Evolutionary conservation across 352 stramenopile genomes (phyloP), one percentile per base, ranked within the genome.

Genomic region (Elongisporangium prolatum): DNA sequence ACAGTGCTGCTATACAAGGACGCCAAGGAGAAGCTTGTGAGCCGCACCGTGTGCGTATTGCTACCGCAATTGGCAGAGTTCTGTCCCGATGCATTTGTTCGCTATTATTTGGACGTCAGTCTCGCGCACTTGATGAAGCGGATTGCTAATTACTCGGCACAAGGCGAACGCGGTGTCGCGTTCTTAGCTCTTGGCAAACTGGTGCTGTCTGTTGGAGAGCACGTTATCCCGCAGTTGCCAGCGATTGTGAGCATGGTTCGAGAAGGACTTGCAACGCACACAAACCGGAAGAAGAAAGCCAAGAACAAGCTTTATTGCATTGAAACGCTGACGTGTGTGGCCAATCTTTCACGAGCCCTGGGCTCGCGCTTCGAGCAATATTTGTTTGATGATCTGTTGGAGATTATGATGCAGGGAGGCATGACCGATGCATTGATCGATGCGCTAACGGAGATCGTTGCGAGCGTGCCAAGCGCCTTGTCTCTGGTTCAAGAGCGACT

Each of bases 371-470:
- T 95, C 40, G 82, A 92, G 58, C 69, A 71, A 2, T 90, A 89
- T 28, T 62, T 95, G 49, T 85, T 84, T 54, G 72, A 84, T 37
- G 72, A 80, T 20, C 68, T 95, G 2, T 57, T 95, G 20, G 86
- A 95, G 58, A 89, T 80, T 24, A 94, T 93, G 82, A 91, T 94
- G 82, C 71, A 78, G 34, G 80, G 90, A 14, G 97, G 97, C 0
- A 74, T 99, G 4, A 98, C 86, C 28, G 86, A 97, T 59, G 81
- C 97, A 56, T 77, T 99, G 1, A 97, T 99, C 50, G 80, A 96
- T 37, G 92, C 95, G 17, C 74, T 99, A 2, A 72, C 94, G 1
- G 90, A 95, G 5, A 95, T 99, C 56, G 89, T 91, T 1, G 64
- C 75, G 1, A 93, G 80, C 64, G 73, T 98, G 10, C 96, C 97